Evolutionary conservation across 1,284 basidiomycete genomes (phyloP).

Genomic region (Pseudozyma thailandica): DNA sequence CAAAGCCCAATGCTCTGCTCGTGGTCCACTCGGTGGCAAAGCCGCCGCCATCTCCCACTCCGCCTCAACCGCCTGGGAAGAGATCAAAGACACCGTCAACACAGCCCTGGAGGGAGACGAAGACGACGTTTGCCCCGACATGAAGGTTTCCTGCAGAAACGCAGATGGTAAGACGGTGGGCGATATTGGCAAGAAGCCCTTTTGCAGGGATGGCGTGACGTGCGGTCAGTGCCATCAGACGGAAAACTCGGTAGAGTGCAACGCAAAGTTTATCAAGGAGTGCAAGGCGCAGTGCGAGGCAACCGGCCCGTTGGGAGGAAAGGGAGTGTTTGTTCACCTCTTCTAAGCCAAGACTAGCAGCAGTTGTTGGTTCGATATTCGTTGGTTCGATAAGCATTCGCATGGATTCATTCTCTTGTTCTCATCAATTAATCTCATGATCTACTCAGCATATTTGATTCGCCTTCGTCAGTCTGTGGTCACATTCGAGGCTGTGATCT

Average conservation of each 20-base stretch:
- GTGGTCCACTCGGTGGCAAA: conserved; percentile 51
- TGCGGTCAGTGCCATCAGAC: conserved; percentile 49
- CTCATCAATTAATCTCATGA: neutral
- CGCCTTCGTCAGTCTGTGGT: too few relatives aligned
- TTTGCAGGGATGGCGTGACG: conserved; percentile 42
- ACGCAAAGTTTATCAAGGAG: conserved; percentile 37
- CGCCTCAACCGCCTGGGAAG: conserved; percentile 1
- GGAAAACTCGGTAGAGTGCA: conserved; percentile 50
- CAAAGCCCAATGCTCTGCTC: conserved; percentile 32
- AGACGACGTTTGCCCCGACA: conserved; percentile 50
- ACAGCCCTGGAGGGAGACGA: conserved; percentile 22
- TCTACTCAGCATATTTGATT: too few relatives aligned
- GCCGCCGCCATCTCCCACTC: neutral
- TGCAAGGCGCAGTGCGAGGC: conserved; percentile 53
- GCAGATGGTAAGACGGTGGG: conserved; percentile 47
- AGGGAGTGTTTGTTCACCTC: conserved; percentile 34
- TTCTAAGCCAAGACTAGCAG: too few relatives aligned
- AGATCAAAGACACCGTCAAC: neutral
- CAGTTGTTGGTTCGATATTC: too few relatives aligned
- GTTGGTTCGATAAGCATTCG: neutral
- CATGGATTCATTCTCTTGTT: neutral
- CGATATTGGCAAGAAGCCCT: conserved; percentile 47
- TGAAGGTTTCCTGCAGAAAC: conserved; percentile 48
- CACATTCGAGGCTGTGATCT: too few relatives aligned
- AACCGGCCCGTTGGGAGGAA: conserved; percentile 49